phyloP scores from a whole-genome alignment of 208 protist genomes.

The Lotmaria passim region DNA sequence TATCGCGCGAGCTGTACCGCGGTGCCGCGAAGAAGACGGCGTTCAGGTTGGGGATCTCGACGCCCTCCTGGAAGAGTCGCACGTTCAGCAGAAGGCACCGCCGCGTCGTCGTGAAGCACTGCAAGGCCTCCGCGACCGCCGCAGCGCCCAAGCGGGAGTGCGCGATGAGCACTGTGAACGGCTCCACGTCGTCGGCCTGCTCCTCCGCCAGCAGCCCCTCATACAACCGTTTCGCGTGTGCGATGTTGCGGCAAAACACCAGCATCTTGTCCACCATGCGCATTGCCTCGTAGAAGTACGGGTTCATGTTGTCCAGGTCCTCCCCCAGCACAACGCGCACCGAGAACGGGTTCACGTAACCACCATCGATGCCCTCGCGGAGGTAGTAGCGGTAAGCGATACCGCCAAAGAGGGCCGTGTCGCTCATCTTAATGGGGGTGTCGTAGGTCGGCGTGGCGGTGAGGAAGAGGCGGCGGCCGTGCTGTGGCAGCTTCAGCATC shows the following conservation, averaged over 20 bases:
- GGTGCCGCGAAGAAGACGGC: conserved; percentile 82
- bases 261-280: conserved; percentile 77
- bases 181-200: conserved; percentile 42
- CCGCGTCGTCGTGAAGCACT: conserved; percentile 42
- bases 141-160: conserved; percentile 66
- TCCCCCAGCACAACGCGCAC: conserved; percentile 66
- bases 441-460: conserved; percentile 82
- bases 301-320: conserved; percentile 63
- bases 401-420: conserved; percentile 67
- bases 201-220: conserved; percentile 28
- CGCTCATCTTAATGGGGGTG: conserved; percentile 79
- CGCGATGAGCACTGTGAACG: conserved; percentile 65
- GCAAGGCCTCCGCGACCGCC: conserved; percentile 45
- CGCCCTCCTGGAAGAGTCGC: conserved; percentile 80
- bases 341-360: conserved; percentile 75
- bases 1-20: conserved; percentile 81
- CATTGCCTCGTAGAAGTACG: conserved; percentile 81
- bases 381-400: conserved; percentile 85
- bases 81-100: conserved; percentile 73
- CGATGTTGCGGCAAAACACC: conserved; percentile 73
- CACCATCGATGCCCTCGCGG: conserved; percentile 76
- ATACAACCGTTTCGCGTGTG: conserved; percentile 51
- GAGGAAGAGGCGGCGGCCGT: conserved; percentile 64
- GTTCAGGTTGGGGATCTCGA: conserved; percentile 80
- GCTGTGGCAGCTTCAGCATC: conserved; percentile 54